Evolutionary conservation across 2,329 filamentous ascomycete genomes (phyloP), one percentile per base, ranked within the genome.

Genomic region (Beauveria sp.): DNA sequence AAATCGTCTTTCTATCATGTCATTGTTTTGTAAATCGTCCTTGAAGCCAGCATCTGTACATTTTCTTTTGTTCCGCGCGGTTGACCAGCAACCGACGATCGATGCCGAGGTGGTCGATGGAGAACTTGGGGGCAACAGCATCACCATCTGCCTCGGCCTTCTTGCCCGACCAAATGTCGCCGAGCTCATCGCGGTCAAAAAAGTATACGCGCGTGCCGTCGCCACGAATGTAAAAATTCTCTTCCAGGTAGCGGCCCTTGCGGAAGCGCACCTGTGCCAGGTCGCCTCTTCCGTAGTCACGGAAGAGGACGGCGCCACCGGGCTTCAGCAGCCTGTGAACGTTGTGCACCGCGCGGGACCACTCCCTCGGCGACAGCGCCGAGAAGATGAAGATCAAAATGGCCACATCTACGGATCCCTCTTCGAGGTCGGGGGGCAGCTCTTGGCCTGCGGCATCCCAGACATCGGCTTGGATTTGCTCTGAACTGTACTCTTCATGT

Each of bases 381-480:
- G 91, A 96, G 79, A 99, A 98, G 70, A 98, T 93, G 78, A 99
- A 99, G 63, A 99, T 91, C 82, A 99, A 86, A 58, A 99, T 81
- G 43, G 96, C 91, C 45, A 98, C 85, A 74, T 99, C 93, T 63
- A 97, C 92, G 63, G 85, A 90, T n/a, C 81, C 86, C 68, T 92
- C 87, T 55, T 78, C 79, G 18, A 99, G 77, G 1, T 86, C 90
- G 1, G 91, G 90, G 6, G 95, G 93, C 7, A 97, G 78, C 47
- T 80, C 79, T 49, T 87, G 80, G 63, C 85, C 82, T 2, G 93
- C 85, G 16, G 89, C 88, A 76, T 99, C 95, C 93, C 96, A 99
- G 20, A 98, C 92, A 73, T 97, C 93, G 22, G 93, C 93, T 70
- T 89, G 86, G 73, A 98, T 91, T 67, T 83, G 76, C 63, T 83